Evolutionary conservation across 768 basidiomycete genomes (phyloP), one percentile per base, ranked within the genome.

Genomic region (Serendipita sp.): DNA sequence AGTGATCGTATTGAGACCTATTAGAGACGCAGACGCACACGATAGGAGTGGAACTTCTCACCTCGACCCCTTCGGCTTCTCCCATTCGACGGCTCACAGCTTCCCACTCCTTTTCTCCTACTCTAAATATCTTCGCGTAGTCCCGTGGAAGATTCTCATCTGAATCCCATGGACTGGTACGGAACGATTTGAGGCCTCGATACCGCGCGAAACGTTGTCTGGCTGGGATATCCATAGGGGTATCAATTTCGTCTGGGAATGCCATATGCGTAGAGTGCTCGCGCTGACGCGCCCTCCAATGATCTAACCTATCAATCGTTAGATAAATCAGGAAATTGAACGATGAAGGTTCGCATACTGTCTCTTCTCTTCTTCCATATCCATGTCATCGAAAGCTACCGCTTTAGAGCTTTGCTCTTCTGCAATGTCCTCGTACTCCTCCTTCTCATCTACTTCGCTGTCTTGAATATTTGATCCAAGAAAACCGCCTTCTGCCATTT

Each of bases 201-300:
- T 84, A 99, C 53, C 94, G 81, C 68, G 91, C 90, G 75, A 98
- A 98, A 11, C 96, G 82, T 9, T 79, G 79, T 17, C 81, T 77
- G 2, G 94, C 94, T 1, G 88, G 74, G 9, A 85, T 75, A 63
- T 97, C 88, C 66, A 83, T 82, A 0, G 95, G 95, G 0, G 96
- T 98, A 68, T 98, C 94, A 11, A 95, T 79, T 72, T 99, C 95
- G 69, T 99, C 95, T 0, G 95, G 95, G 74, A 97, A 99, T n/a
- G 81, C 78, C 26, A 82, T 73, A 66, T 96, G 89, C 11, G 53
- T 58, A 0, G 53, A 58, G 60, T 90, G 85, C 41, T 83, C 81
- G 68, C 90, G 88, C 72, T 90, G 88, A 17, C 82, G 79, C 60
- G 81, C 78, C 61, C 84, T 77, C 87, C 88, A 92, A 13, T 77